These are phyloP conservation scores for Escovopsis weberi DNA, from an alignment of 2,329 filamentous ascomycete species.

Conservation along the genomic window DNA sequence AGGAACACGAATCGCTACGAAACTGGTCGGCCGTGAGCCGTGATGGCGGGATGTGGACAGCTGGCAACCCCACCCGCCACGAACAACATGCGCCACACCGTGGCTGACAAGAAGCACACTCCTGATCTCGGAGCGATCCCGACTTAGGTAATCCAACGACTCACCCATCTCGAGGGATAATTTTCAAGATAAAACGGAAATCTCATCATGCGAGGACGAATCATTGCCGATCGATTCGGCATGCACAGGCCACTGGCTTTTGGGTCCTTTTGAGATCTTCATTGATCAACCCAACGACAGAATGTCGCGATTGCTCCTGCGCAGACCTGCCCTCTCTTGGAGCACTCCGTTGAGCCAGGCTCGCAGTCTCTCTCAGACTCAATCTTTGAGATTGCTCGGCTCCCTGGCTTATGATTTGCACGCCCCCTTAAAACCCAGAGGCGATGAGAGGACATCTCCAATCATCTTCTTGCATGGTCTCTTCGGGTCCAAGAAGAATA, in stretches of 20 bases:
- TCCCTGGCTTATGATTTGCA: conserved; percentile 53
- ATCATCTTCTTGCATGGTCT: conserved; percentile 86
- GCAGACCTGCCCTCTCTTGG: background rate
- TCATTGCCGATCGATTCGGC: background rate
- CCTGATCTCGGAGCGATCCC: background rate
- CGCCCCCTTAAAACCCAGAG: conserved; percentile 31
- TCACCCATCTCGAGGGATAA: too few species aligned
- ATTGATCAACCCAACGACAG: background rate
- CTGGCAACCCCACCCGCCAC: conserved; percentile 1
- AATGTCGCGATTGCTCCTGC: background rate
- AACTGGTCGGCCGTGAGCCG: background rate
- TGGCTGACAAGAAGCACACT: background rate
- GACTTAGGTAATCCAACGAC: background rate
- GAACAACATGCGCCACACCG: background rate
- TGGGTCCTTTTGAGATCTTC: background rate
- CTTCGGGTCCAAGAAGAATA: conserved; percentile 93
- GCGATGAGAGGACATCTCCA: conserved; percentile 34
- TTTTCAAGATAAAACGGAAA: too few species aligned
- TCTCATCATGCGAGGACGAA: too few species aligned
- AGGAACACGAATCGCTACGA: background rate
- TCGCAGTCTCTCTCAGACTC: background rate
- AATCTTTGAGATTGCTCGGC: conserved; percentile 6
- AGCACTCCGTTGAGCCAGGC: background rate
- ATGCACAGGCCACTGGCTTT: background rate
- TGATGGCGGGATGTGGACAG: conserved; percentile 1